A percentile compares a stretch with the other conserved stretches of the same genome.
phyloP scores from a whole-genome alignment of 1,139 yeast species.

The Debaryomyces udenii region DNA sequence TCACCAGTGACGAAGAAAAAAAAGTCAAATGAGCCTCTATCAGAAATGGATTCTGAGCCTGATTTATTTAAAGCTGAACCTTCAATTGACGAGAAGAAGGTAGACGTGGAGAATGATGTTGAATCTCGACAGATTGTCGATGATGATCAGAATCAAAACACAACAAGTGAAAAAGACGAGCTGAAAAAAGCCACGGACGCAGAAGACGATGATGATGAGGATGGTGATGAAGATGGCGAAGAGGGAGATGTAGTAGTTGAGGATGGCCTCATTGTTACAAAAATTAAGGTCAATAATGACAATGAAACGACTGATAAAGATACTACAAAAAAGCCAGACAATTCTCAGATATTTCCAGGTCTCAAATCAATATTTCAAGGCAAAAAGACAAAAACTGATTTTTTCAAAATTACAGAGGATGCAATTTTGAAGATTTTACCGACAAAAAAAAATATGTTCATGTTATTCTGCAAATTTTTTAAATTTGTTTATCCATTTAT shows the following conservation, averaged over 20 bases:
- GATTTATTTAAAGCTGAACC: too few relatives aligned
- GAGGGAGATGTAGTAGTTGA: slow-evolving; percentile 11
- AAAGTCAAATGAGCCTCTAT: background rate
- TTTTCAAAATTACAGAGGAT: slow-evolving; percentile 33
- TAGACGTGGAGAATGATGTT: slow-evolving; percentile 1
- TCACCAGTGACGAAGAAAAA: slow-evolving; percentile 5
- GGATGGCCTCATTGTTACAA: slow-evolving; percentile 17
- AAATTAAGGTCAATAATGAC: slow-evolving; percentile 16
- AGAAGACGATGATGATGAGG: background rate
- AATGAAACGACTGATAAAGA: slow-evolving; percentile 10
- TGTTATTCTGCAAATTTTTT: slow-evolving; percentile 40
- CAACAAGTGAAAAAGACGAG: background rate
- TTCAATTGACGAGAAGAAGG: slow-evolving; percentile 1
- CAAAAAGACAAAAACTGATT: slow-evolving; percentile 24
- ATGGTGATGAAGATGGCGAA: slow-evolving; percentile 2
- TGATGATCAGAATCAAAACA: too few relatives aligned
- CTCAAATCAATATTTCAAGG: slow-evolving; percentile 23
- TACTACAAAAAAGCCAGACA: slow-evolving; percentile 15
- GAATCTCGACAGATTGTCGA: too few relatives aligned
- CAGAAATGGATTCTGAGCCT: too few relatives aligned
- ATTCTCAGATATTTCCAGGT: slow-evolving; percentile 24
- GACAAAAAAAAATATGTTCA: slow-evolving; percentile 26
- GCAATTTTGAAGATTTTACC: slow-evolving; percentile 39
- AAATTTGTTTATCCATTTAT: slow-evolving; percentile 45
- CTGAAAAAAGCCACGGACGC: background rate